Percentiles rank a stretch among this genome's conserved stretches.
These are phyloP conservation scores for Gorgonomyces haynaldii DNA, from an alignment of 192 early-diverging fungal species.

Conservation along the genomic window DNA sequence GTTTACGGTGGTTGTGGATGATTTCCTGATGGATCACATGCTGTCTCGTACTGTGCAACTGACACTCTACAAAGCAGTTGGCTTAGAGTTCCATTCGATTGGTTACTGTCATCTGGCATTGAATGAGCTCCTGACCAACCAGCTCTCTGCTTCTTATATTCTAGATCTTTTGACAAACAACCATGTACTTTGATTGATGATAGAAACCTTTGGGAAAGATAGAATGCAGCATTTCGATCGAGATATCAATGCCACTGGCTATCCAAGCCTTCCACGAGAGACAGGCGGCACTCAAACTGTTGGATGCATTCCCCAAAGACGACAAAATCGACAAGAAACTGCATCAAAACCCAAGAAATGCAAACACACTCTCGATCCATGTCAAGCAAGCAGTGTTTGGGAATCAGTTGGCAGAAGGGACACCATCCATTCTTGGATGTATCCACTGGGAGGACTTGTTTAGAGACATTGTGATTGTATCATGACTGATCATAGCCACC, in stretches of 20 bases:
- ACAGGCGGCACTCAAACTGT: conserved; percentile 31
- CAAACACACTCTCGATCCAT: not conserved
- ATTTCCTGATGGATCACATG: conserved; percentile 46
- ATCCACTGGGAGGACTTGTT: conserved; percentile 17
- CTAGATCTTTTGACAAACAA: not conserved
- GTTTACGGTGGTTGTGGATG: conserved; percentile 42
- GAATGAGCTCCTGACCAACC: not conserved
- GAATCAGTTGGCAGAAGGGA: not conserved
- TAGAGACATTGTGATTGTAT: not conserved
- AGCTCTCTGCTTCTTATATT: not conserved
- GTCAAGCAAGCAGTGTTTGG: not conserved
- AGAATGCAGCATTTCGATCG: conserved; percentile 9
- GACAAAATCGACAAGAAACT: conserved; percentile 3
- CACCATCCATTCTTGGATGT: conserved; percentile 22
- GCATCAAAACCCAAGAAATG: not conserved
- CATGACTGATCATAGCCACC: not conserved
- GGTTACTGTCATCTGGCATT: conserved; percentile 23
- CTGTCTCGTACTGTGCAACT: conserved; percentile 28
- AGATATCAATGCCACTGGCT: conserved; percentile 40
- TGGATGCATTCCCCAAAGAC: conserved; percentile 7
- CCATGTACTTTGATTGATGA: not conserved
- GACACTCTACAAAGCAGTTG: conserved; percentile 32
- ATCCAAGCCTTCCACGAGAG: conserved; percentile 42
- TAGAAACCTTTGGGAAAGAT: not conserved
- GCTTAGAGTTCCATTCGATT: conserved; percentile 28